These are phyloP conservation scores for Mangifera indica DNA, from an alignment of 345 rosid genomes.

Conservation along the genomic window DNA sequence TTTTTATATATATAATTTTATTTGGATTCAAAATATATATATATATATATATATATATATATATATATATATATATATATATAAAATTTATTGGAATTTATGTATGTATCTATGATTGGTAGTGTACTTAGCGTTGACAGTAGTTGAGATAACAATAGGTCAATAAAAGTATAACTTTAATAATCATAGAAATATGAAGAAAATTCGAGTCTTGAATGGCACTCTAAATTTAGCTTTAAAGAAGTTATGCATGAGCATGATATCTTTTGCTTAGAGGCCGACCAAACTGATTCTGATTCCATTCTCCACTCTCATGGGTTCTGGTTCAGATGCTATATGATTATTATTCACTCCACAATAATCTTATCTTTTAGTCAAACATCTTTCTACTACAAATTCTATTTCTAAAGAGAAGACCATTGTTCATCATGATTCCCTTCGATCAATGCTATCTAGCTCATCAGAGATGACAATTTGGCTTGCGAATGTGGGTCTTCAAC, in stretches of 20 bases:
- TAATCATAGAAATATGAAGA: neutral
- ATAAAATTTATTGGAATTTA: too few species aligned
- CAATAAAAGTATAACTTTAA: slow-evolving; percentile 26
- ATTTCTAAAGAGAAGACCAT: slow-evolving; percentile 1
- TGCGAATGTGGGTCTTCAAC: too few species aligned
- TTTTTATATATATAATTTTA: too few species aligned
- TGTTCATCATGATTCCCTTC: too few species aligned
- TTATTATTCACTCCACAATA: neutral
- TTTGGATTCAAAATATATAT: too few species aligned
- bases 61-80: too few species aligned
- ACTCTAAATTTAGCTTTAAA: slow-evolving; percentile 25
- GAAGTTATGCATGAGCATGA: neutral
- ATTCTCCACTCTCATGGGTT: slow-evolving; percentile 35
- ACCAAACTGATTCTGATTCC: slow-evolving; percentile 42
- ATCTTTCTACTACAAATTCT: neutral
- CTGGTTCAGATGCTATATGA: slow-evolving; percentile 14
- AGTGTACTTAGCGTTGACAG: slow-evolving; percentile 18
- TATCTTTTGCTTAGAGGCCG: slow-evolving; percentile 35
- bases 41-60: too few species aligned
- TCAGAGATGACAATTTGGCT: too few species aligned
- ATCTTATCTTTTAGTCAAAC: slow-evolving; percentile 21
- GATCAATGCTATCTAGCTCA: too few species aligned
- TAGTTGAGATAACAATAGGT: slow-evolving; percentile 15
- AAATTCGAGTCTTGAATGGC: slow-evolving; percentile 38
- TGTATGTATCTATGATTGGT: neutral